These are phyloP conservation scores for Cercis canadensis DNA, from an alignment of 306 rosid genomes.

Conservation along the genomic window DNA sequence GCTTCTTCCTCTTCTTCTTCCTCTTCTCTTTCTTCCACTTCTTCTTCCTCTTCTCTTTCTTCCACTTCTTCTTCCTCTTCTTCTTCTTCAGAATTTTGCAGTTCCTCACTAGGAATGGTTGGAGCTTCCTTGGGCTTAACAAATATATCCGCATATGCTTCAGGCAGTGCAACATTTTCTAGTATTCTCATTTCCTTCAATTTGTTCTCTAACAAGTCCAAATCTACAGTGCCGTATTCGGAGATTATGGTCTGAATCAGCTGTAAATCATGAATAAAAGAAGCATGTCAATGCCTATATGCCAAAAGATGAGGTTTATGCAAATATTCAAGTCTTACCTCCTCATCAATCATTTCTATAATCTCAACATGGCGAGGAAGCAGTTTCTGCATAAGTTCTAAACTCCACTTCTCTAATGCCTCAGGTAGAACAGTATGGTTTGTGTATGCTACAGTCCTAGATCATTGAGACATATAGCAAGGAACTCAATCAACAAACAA, in stretches of 20 bases:
- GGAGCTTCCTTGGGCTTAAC: slow-evolving; percentile 55
- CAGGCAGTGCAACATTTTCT: slow-evolving; percentile 91
- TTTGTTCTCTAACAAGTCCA: slow-evolving; percentile 65
- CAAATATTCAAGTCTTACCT: slow-evolving; percentile 57
- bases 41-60: slow-evolving; percentile 39
- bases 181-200: slow-evolving; percentile 89
- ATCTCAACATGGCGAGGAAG: slow-evolving; percentile 98
- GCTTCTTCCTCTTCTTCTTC: slow-evolving; percentile 35
- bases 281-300: slow-evolving; percentile 29
- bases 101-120: slow-evolving; percentile 44
- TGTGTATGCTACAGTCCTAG: slow-evolving; percentile 95
- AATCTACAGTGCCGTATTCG: slow-evolving; percentile 73
- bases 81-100: slow-evolving; percentile 47
- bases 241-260: slow-evolving; percentile 68
- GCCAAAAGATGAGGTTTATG: slow-evolving; percentile 7
- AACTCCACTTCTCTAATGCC: slow-evolving; percentile 98
- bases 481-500: slow-evolving; percentile 37
- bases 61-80: slow-evolving; percentile 26
- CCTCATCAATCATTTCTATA: slow-evolving; percentile 86
- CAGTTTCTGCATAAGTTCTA: slow-evolving; percentile 83
- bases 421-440: slow-evolving; percentile 98
- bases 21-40: slow-evolving; percentile 3
- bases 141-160: slow-evolving; percentile 61
- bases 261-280: slow-evolving; percentile 60
- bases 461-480: slow-evolving; percentile 37